Percentiles rank a stretch among this genome's conserved stretches.
Conservation (phyloP, 768 basidiomycete species). For the Amanita muscaria region DNA sequence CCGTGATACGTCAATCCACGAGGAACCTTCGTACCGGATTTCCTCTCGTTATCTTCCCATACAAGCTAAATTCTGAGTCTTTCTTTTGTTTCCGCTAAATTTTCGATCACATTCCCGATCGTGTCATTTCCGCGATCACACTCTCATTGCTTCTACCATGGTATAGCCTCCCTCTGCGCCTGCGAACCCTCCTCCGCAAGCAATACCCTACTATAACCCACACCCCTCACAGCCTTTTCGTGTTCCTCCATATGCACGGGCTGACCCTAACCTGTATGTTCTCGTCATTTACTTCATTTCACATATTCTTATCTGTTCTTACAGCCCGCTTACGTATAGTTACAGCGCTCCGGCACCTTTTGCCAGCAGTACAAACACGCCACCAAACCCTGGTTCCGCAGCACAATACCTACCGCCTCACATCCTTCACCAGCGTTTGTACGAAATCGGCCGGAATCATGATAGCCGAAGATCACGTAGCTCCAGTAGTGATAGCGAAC, state of each 20-base stretch:
- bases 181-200: constrained; percentile 3
- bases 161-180: too few relatives aligned
- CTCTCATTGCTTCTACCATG: too few relatives aligned
- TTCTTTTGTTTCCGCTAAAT: background rate
- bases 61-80: constrained; percentile 1
- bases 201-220: constrained; percentile 4
- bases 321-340: constrained; percentile 2
- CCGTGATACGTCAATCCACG: too few relatives aligned
- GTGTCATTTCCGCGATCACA: background rate
- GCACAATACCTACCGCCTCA: constrained; percentile 8
- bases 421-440: constrained; percentile 9
- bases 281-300: background rate
- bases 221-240: constrained; percentile 8
- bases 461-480: constrained; percentile 2
- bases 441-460: constrained; percentile 7
- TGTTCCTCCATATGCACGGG: background rate
- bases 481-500: background rate
- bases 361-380: constrained; percentile 2
- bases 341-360: constrained; percentile 6
- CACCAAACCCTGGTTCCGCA: background rate
- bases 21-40: too few relatives aligned
- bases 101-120: background rate
- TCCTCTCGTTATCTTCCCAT: too few relatives aligned
- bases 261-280: constrained; percentile 3
- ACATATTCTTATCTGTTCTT: background rate